Conservation (phyloP, 2,329 filamentous ascomycete species). For the Hypoxylon sp. region DNA sequence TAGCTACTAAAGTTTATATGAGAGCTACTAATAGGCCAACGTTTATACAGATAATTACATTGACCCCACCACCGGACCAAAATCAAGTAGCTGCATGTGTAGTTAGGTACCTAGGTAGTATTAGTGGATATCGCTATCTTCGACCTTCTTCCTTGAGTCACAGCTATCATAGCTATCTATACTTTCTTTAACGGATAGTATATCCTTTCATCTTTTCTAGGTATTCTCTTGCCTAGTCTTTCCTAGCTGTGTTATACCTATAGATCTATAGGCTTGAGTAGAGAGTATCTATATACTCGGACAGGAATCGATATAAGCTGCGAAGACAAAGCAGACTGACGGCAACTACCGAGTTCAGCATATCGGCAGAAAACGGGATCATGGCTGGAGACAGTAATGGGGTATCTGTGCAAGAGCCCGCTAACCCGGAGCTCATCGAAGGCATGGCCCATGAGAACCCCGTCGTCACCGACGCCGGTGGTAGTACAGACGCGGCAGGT, state of each 20-base stretch:
- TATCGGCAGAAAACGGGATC: slow-evolving; percentile 24
- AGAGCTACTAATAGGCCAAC: slow-evolving; percentile 23
- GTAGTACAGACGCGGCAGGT: slow-evolving; percentile 3
- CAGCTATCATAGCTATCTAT: slow-evolving; percentile 13
- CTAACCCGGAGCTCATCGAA: slow-evolving; percentile 44
- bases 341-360: slow-evolving; percentile 4
- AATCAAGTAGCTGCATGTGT: slow-evolving; percentile 14
- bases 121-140: slow-evolving; percentile 31
- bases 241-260: background rate
- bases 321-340: slow-evolving; percentile 1
- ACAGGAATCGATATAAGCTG: background rate
- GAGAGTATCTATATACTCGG: background rate
- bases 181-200: background rate
- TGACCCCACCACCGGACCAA: slow-evolving; percentile 27
- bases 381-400: slow-evolving; percentile 46
- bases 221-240: background rate
- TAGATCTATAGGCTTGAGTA: background rate
- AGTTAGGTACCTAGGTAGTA: slow-evolving; percentile 20
- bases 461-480: slow-evolving; percentile 13
- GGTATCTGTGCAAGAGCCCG: slow-evolving; percentile 39
- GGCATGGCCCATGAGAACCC: slow-evolving; percentile 45
- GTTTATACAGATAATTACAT: background rate
- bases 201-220: background rate
- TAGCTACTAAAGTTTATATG: slow-evolving; percentile 3
- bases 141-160: slow-evolving; percentile 27